A percentile compares a stretch with the other conserved stretches of the same genome.
phyloP scores from a whole-genome alignment of 148 eudicot genomes.

The Silene latifolia region DNA sequence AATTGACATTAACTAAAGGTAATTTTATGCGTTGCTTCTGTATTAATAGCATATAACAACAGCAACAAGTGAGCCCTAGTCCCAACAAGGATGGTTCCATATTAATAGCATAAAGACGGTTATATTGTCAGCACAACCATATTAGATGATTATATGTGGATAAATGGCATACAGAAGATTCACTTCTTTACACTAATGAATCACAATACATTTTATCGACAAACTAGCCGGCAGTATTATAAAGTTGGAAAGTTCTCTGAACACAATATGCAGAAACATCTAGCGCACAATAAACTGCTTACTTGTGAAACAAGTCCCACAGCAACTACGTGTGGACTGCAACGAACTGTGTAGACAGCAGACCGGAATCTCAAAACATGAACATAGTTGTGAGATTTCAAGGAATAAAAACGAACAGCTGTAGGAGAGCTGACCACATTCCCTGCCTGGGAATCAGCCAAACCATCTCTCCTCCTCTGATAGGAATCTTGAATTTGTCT shows the following conservation, averaged over 20 bases:
- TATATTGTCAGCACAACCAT: neutral
- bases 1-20: no score
- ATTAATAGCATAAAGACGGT: neutral
- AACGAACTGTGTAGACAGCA: conserved; percentile 72
- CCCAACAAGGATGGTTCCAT: no score
- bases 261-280: neutral
- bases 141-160: neutral
- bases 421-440: conserved; percentile 56
- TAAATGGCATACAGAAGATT: neutral
- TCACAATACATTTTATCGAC: neutral
- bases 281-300: conserved; percentile 25
- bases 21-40: no score
- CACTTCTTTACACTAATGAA: neutral
- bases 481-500: conserved; percentile 43
- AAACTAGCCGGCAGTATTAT: neutral
- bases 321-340: conserved; percentile 90
- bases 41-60: no score
- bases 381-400: conserved; percentile 77
- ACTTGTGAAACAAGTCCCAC: conserved; percentile 93
- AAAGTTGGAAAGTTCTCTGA: neutral
- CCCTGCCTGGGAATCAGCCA: conserved; percentile 48
- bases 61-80: no score
- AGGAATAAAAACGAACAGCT: conserved; percentile 88
- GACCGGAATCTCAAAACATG: conserved; percentile 83
- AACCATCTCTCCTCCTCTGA: conserved; percentile 50